phyloP scores from a whole-genome alignment of 768 basidiomycete species.

The Suillus cothurnatus region DNA sequence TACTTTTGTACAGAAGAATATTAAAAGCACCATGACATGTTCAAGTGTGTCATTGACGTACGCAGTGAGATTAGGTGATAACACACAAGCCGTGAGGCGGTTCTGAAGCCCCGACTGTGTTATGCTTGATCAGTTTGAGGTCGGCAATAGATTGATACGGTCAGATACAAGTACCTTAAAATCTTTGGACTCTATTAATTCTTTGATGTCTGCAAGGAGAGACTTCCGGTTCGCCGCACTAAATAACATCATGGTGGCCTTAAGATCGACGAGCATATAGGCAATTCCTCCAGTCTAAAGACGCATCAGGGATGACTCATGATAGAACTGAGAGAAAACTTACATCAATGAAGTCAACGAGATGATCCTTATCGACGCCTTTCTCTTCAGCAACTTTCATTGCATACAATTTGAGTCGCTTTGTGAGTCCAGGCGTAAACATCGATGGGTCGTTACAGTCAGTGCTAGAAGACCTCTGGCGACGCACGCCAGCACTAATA shows the following conservation, averaged over 20 bases:
- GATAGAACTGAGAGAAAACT: neutral
- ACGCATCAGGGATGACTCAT: neutral
- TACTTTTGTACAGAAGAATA: neutral
- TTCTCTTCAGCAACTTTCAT: neutral
- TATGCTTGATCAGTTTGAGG: neutral
- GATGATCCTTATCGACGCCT: neutral
- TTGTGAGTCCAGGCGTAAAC: neutral
- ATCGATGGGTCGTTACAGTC: neutral
- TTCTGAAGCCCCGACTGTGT: slow-evolving; percentile 1
- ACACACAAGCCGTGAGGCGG: slow-evolving; percentile 4
- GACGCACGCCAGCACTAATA: neutral
- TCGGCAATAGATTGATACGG: neutral
- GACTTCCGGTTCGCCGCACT: neutral
- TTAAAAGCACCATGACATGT: slow-evolving; percentile 5
- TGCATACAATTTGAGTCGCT: neutral
- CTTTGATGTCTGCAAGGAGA: neutral
- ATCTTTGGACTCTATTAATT: neutral
- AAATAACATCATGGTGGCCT: neutral
- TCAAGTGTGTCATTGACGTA: slow-evolving; percentile 8
- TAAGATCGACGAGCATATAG: neutral
- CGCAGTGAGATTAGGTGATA: slow-evolving; percentile 9
- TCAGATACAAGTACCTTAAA: neutral
- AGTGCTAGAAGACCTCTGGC: neutral
- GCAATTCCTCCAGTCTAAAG: neutral
- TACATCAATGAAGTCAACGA: neutral